Base-by-base conservation (phyloP, 108 stramenopile species). In the Cyclotella distinguenda region DNA sequence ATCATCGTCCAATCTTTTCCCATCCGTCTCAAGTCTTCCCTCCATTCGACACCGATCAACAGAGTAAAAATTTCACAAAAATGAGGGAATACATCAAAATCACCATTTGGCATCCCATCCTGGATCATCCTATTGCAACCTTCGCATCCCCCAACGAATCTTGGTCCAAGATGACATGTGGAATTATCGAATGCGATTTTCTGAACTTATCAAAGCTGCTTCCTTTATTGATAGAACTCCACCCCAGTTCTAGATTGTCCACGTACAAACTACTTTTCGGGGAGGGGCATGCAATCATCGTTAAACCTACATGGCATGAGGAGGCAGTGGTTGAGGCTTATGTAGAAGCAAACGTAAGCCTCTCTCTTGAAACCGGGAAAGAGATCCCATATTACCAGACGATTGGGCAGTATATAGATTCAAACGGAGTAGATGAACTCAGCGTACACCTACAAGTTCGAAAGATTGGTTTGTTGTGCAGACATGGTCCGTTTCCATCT, bases 261-360 rank as follows among this genome's bases (percentile, higher is more conserved):
- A 13, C 51, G 8, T 52, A 52, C 7, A 27, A 52, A 30, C 18
- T 52, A 52, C 31, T 52, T 11, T 52, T 52, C 27, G 51, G 51
- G 28, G 51, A 11, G 5, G 9, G 11, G 7, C 51, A 16, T 4
- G 51, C 51, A 31, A 1, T 31, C 8, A 30, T 52, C 21, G 28
- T 52, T 11, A 52, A 52, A 52, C 51, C 51, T 6, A 28, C 2
- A 25, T 52, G 51, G 51, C 8, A 28, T 13, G 27, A 25, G 1
- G 27, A 31, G 8, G 21, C 5, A 15, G 46, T 18, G 9, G 51
- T 52, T 12, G 51, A 52, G 13, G 30, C 31, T 16, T 32, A 31
- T 52, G 51, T 52, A 13, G 2, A 27, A 4, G 15, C 31, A 9
- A 4, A 2, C 21, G 11, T 32, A 32, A 27, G 51, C 31, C 15